A percentile compares a stretch with the other conserved stretches of the same genome.
Conservation (phyloP, 805 yeast species). For the Ogataea pignaliae region DNA sequence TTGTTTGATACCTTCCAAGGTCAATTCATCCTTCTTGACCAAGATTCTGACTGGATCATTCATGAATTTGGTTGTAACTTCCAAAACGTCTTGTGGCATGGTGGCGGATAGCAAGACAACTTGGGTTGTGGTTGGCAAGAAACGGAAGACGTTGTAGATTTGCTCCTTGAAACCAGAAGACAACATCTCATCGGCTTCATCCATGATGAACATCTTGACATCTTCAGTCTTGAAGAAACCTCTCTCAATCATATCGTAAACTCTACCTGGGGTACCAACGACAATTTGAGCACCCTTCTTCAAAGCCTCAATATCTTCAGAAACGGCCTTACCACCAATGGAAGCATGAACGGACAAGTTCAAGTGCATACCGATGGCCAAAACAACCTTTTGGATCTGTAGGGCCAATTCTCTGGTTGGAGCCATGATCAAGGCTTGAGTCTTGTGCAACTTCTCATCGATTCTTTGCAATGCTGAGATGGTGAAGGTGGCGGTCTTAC, state of each 20-base stretch:
- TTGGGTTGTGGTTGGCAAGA: conserved; percentile 80
- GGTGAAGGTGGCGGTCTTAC: conserved; percentile 97
- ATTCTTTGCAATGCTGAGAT: conserved; percentile 88
- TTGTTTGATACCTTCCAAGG: conserved; percentile 93
- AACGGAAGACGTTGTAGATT: conserved; percentile 85
- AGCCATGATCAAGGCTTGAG: conserved; percentile 87
- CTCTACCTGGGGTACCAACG: conserved; percentile 98
- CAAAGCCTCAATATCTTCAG: conserved; percentile 73
- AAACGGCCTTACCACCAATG: conserved; percentile 87
- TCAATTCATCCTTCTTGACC: conserved; percentile 91
- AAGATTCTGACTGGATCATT: conserved; percentile 90
- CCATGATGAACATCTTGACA: conserved; percentile 83
- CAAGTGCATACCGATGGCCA: conserved; percentile 83
- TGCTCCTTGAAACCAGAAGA: conserved; percentile 94
- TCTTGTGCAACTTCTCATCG: conserved; percentile 63
- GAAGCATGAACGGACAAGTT: conserved; percentile 84
- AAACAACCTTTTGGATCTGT: conserved; percentile 86
- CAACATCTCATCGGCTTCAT: conserved; percentile 95
- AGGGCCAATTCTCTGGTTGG: conserved; percentile 96
- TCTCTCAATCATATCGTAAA: conserved; percentile 84
- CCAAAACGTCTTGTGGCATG: conserved; percentile 84
- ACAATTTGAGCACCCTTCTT: conserved; percentile 81
- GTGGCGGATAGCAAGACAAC: conserved; percentile 96
- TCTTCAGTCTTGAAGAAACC: conserved; percentile 68
- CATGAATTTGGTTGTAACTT: conserved; percentile 88